These are phyloP conservation scores for Phytophthora chlamydospora DNA, from an alignment of 352 stramenopile genomes.

Conservation along the genomic window DNA sequence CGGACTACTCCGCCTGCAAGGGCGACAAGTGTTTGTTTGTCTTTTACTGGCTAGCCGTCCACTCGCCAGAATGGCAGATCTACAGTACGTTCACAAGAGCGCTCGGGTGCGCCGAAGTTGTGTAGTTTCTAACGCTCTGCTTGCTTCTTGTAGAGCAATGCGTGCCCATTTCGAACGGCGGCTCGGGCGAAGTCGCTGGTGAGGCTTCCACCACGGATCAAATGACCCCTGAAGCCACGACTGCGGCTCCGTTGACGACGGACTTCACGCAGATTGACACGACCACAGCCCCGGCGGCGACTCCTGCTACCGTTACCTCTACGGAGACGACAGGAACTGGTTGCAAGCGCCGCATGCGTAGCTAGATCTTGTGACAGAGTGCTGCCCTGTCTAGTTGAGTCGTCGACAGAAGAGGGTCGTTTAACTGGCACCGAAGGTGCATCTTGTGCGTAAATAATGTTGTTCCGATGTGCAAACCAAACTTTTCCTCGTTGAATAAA, in stretches of 20 bases:
- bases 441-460: slow-evolving; percentile 1
- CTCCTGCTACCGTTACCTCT: background rate
- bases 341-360: slow-evolving; percentile 23
- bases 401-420: background rate
- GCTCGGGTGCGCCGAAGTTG: background rate
- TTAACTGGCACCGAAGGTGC: background rate
- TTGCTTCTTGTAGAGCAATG: slow-evolving; percentile 27
- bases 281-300: slow-evolving; percentile 6
- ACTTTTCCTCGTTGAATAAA: too few species aligned
- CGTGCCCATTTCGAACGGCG: slow-evolving; percentile 37
- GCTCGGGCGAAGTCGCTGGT: slow-evolving; percentile 12
- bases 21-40: slow-evolving; percentile 48
- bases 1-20: slow-evolving; percentile 55
- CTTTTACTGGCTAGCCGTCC: slow-evolving; percentile 62
- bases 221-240: slow-evolving; percentile 9
- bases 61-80: slow-evolving; percentile 47
- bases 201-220: slow-evolving; percentile 11
- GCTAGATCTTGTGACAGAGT: background rate
- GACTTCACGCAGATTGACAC: slow-evolving; percentile 16
- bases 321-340: slow-evolving; percentile 4
- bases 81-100: slow-evolving; percentile 38
- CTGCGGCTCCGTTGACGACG: slow-evolving; percentile 3
- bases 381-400: background rate
- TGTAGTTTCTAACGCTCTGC: slow-evolving; percentile 1
- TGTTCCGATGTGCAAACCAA: too few species aligned